Conservation (phyloP, 225 moss, liverwort and hornwort genomes). For the Pseudisothecium myosuroides region DNA sequence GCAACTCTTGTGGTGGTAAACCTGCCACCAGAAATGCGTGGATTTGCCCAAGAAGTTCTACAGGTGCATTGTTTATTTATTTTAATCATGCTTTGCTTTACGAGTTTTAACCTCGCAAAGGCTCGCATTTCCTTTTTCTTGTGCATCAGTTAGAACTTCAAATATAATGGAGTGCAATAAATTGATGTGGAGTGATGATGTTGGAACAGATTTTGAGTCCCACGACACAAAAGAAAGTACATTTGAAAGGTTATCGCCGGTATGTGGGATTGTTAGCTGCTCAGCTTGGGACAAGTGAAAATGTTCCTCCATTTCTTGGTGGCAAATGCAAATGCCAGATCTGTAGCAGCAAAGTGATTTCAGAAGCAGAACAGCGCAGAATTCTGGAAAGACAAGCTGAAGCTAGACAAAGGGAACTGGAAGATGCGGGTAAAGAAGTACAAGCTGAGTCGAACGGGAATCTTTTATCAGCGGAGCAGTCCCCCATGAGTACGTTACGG, state of each 20-base stretch:
- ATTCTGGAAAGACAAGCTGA: constrained; percentile 28
- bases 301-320: constrained; percentile 58
- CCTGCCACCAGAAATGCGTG: constrained; percentile 79
- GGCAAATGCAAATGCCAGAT: constrained; percentile 72
- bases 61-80: constrained; percentile 35
- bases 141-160: neutral
- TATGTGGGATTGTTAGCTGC: constrained; percentile 46
- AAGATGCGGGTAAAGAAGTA: constrained; percentile 20
- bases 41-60: constrained; percentile 59
- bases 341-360: constrained; percentile 33
- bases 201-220: constrained; percentile 57
- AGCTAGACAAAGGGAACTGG: constrained; percentile 12
- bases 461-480: constrained; percentile 37
- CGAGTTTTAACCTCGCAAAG: neutral
- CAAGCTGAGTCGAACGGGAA: constrained; percentile 26
- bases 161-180: neutral
- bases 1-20: constrained; percentile 72
- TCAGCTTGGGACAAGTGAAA: constrained; percentile 50
- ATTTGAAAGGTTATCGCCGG: constrained; percentile 58
- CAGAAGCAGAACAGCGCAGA: constrained; percentile 13
- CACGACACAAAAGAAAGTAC: constrained; percentile 58
- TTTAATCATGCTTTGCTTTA: neutral
- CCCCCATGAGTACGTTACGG: constrained; percentile 61
- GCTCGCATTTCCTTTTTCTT: neutral
- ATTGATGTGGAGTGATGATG: neutral